phyloP scores from a whole-genome alignment of 2,329 filamentous ascomycete genomes.

The Penicillium italicum region DNA sequence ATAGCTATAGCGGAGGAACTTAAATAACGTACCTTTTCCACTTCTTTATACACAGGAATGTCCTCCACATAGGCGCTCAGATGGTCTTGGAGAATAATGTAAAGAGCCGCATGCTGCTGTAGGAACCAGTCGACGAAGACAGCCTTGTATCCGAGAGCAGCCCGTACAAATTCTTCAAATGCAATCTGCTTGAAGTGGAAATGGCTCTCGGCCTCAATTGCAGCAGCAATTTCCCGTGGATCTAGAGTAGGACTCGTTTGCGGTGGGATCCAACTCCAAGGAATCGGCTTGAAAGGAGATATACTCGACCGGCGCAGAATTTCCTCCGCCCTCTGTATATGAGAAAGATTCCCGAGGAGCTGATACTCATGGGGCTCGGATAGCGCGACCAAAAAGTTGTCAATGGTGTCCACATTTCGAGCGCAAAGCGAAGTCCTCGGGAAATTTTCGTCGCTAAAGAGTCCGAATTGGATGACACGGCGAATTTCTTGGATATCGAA shows the following conservation, averaged over 20 bases:
- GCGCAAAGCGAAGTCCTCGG: slow-evolving; percentile 35
- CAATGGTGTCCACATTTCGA: slow-evolving; percentile 34
- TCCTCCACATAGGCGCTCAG: slow-evolving; percentile 34
- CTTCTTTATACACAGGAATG: slow-evolving; percentile 31
- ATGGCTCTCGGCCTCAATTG: slow-evolving; percentile 40
- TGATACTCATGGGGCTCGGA: slow-evolving; percentile 27
- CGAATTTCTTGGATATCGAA: slow-evolving; percentile 39
- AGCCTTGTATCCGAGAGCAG: slow-evolving; percentile 36
- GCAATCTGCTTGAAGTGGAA: slow-evolving; percentile 39
- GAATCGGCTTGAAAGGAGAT: slow-evolving; percentile 17
- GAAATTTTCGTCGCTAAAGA: slow-evolving; percentile 36
- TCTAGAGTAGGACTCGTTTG: slow-evolving; percentile 20
- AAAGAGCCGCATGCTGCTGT: slow-evolving; percentile 37
- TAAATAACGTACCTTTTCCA: slow-evolving; percentile 33
- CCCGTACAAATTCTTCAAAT: slow-evolving; percentile 42
- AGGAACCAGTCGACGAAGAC: slow-evolving; percentile 40
- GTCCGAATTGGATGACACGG: slow-evolving; percentile 37
- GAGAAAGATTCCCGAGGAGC: slow-evolving; percentile 29
- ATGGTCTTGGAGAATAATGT: slow-evolving; percentile 33
- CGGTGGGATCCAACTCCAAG: slow-evolving; percentile 40
- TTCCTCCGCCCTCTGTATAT: slow-evolving; percentile 40
- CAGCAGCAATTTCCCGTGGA: slow-evolving; percentile 28
- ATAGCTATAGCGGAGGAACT: neutral
- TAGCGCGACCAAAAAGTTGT: slow-evolving; percentile 31
- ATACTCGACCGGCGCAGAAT: slow-evolving; percentile 35